Base-by-base conservation (phyloP, 805 yeast species). In the Peterozyma toletana region DNA sequence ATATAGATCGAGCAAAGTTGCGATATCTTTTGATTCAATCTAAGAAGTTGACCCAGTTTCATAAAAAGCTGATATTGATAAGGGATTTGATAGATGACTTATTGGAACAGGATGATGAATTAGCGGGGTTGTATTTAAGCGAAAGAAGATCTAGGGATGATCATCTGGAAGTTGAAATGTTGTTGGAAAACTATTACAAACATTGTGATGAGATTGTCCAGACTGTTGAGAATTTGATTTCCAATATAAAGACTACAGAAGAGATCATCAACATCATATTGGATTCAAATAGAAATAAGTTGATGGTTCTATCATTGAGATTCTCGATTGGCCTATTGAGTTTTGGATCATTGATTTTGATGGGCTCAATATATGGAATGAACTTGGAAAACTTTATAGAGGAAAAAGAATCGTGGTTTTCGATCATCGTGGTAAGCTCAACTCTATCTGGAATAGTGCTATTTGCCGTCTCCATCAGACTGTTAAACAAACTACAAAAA, bases 121-220 rank as follows among this genome's bases (percentile, higher is more conserved):
- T 93, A 47, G 86, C 87, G 35, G 89, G 80, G 9, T 68, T 93
- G 58, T 88, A 88, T 59, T 67, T 93, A 38, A 80, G 91, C 0
- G 93, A 80, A 40, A 80, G 59, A 45, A 59, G 45, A 40, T 53
- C 41, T 62, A 86, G 74, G 2, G 76, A 76, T 41, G 85, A 87
- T 50, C 96, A 86, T 58, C 80, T 81, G 36, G 98, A 93, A 54
- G 86, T 89, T 16, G 99, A 93, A 58, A 73, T 93, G 70, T 69
- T 93, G 41, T 63, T 93, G 18, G 99, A 93, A 57, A 83, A 95
- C 1, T 93, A 93, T 66, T 88, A 86, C 54, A 83, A 83, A 42
- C 95, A 91, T 43, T 77, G 86, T 47, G 98, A 91, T 64, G 97
- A 95, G 54, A 86, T 93, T 49, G 97, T 91, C 2, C 98, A 93